These are phyloP conservation scores for Suillus lakei DNA, from an alignment of 768 basidiomycete species.

Conservation along the genomic window DNA sequence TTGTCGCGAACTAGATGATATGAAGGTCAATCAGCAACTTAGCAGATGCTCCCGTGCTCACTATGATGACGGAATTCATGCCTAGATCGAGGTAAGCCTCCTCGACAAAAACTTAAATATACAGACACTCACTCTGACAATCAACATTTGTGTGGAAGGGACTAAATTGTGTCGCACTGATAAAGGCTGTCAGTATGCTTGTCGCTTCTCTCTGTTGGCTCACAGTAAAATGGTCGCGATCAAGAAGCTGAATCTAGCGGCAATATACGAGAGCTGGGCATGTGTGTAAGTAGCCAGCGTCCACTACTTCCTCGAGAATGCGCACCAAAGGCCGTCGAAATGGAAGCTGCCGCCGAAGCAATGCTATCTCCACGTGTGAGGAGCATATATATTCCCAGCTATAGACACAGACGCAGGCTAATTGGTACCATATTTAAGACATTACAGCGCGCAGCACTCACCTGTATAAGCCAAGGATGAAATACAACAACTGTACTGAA, in stretches of 20 bases:
- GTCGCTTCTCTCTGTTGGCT: background rate
- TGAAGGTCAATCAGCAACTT: too few relatives aligned
- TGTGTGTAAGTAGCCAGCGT: background rate
- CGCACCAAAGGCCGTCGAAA: conserved; percentile 5
- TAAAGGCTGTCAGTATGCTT: background rate
- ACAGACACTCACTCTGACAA: background rate
- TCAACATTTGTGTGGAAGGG: background rate
- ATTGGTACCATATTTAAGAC: background rate
- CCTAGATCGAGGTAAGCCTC: background rate
- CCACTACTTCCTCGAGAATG: background rate
- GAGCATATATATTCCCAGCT: conserved; percentile 7
- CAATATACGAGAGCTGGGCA: background rate
- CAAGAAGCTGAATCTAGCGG: background rate
- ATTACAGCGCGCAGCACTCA: background rate
- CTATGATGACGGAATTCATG: background rate
- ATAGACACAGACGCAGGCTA: background rate
- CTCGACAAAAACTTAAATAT: background rate
- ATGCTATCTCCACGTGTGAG: background rate
- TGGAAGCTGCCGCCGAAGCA: background rate
- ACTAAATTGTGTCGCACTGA: background rate
- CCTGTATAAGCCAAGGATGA: background rate
- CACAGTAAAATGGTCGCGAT: background rate
- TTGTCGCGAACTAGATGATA: background rate
- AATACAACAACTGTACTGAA: background rate
- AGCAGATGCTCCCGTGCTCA: background rate